A percentile compares a stretch with the other conserved stretches of the same genome.
phyloP scores from a whole-genome alignment of 106 monocot genomes.

The Allium fistulosum region DNA sequence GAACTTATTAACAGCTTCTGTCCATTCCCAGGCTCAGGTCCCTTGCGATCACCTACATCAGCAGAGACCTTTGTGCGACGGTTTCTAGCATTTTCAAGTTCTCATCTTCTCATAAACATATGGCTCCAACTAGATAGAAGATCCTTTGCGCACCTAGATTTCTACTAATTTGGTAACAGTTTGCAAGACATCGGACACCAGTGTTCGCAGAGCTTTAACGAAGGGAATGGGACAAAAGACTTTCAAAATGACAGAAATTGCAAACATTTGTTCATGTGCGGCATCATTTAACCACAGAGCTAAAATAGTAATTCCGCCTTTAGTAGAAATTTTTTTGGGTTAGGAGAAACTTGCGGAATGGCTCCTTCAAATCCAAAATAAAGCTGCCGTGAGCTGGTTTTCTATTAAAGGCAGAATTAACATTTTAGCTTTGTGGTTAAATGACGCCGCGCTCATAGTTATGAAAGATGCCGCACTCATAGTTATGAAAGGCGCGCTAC shows the following conservation, averaged over 20 bases:
- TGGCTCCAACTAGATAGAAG: slow-evolving; percentile 91
- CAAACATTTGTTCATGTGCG: slow-evolving; percentile 80
- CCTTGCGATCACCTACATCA: slow-evolving; percentile 44
- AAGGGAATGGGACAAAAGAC: slow-evolving; percentile 87
- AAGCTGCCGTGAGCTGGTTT: too few species aligned
- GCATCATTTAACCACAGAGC: slow-evolving; percentile 75
- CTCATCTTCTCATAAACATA: slow-evolving; percentile 57
- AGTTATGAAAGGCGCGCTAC: too few species aligned
- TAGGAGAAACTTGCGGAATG: slow-evolving; percentile 84
- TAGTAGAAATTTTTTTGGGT: slow-evolving; percentile 80
- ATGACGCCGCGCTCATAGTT: too few species aligned
- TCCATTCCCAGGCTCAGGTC: slow-evolving; percentile 22
- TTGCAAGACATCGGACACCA: slow-evolving; percentile 76
- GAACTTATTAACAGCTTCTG: slow-evolving; percentile 59
- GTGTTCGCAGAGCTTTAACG: slow-evolving; percentile 61
- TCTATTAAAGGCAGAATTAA: too few species aligned
- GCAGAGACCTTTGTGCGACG: slow-evolving; percentile 45
- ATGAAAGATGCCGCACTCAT: too few species aligned
- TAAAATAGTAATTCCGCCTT: slow-evolving; percentile 68
- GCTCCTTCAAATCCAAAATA: slow-evolving; percentile 12
- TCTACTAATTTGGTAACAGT: slow-evolving; percentile 81
- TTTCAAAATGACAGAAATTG: slow-evolving; percentile 73
- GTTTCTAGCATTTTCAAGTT: slow-evolving; percentile 30
- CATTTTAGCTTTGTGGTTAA: too few species aligned
- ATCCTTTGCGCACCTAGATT: slow-evolving; percentile 72